Percentiles rank a stretch among this genome's conserved stretches.
Evolutionary conservation across 257 asterid species (phyloP).

Genomic region (Gentiana dahurica): DNA sequence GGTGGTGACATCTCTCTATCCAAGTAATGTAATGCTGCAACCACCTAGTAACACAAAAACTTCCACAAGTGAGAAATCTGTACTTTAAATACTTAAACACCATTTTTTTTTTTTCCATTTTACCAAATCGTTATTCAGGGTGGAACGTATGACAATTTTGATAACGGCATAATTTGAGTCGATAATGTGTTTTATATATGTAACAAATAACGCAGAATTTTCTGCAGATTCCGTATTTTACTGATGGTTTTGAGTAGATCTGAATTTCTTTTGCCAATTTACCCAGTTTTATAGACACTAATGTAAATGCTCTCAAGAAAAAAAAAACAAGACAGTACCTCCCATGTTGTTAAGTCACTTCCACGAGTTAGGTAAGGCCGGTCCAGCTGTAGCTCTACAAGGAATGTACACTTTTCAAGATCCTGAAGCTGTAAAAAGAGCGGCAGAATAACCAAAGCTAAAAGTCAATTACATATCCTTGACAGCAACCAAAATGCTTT

Average conservation of each 20-base stretch:
- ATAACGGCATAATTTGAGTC: too few relatives aligned
- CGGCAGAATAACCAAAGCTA: conserved; percentile 7
- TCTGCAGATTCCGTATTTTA: background rate
- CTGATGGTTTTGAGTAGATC: background rate
- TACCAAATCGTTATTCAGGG: too few relatives aligned
- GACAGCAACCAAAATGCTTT: too few relatives aligned
- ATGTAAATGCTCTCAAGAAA: too few relatives aligned
- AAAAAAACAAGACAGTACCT: conserved; percentile 31
- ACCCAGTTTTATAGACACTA: too few relatives aligned
- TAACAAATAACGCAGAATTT: too few relatives aligned
- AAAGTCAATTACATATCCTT: background rate
- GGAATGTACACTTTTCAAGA: conserved; percentile 70
- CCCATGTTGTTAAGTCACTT: conserved; percentile 82
- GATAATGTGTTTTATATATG: too few relatives aligned
- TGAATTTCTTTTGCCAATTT: too few relatives aligned
- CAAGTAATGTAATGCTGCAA: conserved; percentile 84
- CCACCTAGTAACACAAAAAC: conserved; percentile 33
- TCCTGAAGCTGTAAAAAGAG: conserved; percentile 48
- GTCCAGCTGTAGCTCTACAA: conserved; percentile 74
- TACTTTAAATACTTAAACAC: background rate
- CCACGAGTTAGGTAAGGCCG: conserved; percentile 81
- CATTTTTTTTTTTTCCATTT: too few relatives aligned
- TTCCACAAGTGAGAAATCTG: too few relatives aligned
- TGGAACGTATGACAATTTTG: too few relatives aligned
- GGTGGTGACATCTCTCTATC: conserved; percentile 94